Conservation (phyloP, 1,284 basidiomycete species). For the Bjerkandera adusta region DNA sequence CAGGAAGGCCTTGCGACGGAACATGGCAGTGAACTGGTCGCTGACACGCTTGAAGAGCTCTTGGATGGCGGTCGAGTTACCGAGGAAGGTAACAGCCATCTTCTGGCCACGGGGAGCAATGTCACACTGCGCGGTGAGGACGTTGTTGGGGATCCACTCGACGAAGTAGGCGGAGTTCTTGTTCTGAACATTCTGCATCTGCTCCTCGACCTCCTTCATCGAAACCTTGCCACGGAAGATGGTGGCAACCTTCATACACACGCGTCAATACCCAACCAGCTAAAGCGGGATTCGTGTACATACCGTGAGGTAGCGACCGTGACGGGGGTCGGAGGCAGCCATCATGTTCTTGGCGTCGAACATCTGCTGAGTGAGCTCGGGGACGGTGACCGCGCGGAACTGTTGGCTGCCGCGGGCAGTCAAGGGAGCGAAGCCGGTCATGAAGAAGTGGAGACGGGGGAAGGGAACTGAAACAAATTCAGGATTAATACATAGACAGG, state of each 20-base stretch:
- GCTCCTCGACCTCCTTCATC: conserved; percentile 99
- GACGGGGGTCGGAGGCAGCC: conserved; percentile 93
- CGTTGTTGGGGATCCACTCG: conserved; percentile 99
- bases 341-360: conserved; percentile 99
- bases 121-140: conserved; percentile 94
- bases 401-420: conserved; percentile 92
- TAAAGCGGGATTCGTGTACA: conserved; percentile 24
- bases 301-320: conserved; percentile 92
- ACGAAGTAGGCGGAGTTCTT: conserved; percentile 98
- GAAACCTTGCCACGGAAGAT: conserved; percentile 99
- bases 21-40: conserved; percentile 98
- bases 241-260: conserved; percentile 81
- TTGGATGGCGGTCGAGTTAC: conserved; percentile 97
- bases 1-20: conserved; percentile 98
- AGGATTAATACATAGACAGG: background rate
- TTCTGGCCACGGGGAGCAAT: conserved; percentile 91
- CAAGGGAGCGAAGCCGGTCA: conserved; percentile 95
- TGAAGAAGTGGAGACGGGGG: conserved; percentile 99
- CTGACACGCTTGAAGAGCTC: conserved; percentile 97
- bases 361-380: conserved; percentile 97
- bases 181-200: conserved; percentile 96
- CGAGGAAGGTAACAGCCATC: conserved; percentile 97
- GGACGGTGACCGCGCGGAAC: conserved; percentile 93
- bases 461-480: conserved; percentile 72
- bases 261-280: background rate